These are phyloP conservation scores for Asterophora lycoperdoides DNA, from an alignment of 768 basidiomycete genomes.

Conservation along the genomic window DNA sequence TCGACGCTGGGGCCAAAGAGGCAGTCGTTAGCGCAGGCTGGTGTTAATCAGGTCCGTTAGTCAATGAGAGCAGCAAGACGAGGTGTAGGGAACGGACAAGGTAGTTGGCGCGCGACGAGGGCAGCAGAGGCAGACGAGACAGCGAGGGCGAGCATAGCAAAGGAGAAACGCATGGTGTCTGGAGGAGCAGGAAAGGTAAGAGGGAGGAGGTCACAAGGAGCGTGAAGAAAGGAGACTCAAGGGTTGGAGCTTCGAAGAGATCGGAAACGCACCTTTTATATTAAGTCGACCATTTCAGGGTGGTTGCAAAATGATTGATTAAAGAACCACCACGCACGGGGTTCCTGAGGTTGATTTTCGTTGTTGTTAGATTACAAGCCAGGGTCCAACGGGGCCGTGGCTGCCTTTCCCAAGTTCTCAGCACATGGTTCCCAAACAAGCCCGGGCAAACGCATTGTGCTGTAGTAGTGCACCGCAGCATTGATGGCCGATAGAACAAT, in stretches of 20 bases:
- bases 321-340: neutral
- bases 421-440: neutral
- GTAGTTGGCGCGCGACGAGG: slow-evolving; percentile 35
- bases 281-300: neutral
- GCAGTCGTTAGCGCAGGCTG: slow-evolving; percentile 54
- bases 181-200: neutral
- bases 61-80: neutral
- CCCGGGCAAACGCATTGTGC: neutral
- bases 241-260: slow-evolving; percentile 6
- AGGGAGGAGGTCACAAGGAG: neutral
- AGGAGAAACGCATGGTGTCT: slow-evolving; percentile 51
- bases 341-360: neutral
- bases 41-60: neutral
- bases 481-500: slow-evolving; percentile 2
- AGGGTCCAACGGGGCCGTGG: too few relatives aligned
- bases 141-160: slow-evolving; percentile 37
- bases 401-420: neutral
- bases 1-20: slow-evolving; percentile 33
- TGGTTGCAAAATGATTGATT: neutral
- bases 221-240: slow-evolving; percentile 6
- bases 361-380: too few relatives aligned
- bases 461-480: neutral
- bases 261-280: slow-evolving; percentile 2
- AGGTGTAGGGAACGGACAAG: slow-evolving; percentile 26
- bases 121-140: slow-evolving; percentile 34